Percentiles rank a stretch among this genome's conserved stretches.
phyloP scores from a whole-genome alignment of 208 protist genomes.

The Leishmania braziliensis region DNA sequence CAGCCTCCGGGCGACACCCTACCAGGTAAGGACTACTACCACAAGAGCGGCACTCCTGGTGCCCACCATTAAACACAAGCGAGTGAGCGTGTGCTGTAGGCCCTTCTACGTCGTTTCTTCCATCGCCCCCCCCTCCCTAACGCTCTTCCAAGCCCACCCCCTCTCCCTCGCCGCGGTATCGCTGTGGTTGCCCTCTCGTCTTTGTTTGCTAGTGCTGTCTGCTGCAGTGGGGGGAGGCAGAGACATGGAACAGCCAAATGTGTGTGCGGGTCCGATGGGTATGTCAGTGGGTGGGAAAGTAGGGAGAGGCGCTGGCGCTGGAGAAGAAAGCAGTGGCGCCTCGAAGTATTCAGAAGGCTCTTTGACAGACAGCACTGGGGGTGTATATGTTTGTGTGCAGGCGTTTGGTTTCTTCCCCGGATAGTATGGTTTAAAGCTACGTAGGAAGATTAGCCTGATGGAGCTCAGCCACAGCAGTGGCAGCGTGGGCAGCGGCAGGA shows the following conservation, averaged over 20 bases:
- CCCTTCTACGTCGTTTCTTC: background rate
- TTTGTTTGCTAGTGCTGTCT: background rate
- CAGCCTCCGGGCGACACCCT: conserved; percentile 73
- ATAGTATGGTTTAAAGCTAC: background rate
- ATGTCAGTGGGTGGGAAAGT: background rate
- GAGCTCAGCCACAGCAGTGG: background rate
- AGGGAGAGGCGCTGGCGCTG: conserved; percentile 1
- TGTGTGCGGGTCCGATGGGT: background rate
- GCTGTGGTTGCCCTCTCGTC: background rate
- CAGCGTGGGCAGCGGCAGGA: background rate
- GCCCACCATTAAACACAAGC: conserved; percentile 31
- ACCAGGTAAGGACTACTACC: conserved; percentile 84
- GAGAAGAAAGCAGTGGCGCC: background rate
- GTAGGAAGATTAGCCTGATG: background rate
- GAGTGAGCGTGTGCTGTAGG: background rate
- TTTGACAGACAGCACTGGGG: background rate
- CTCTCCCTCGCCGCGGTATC: background rate
- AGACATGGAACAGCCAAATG: background rate
- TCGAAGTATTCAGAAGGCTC: background rate
- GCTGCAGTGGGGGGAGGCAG: background rate
- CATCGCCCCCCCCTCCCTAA: background rate
- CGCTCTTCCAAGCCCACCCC: background rate
- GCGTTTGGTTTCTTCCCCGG: background rate
- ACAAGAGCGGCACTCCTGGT: conserved; percentile 28
- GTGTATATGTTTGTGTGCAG: background rate